Conservation (phyloP, 2,329 filamentous ascomycete species). For the Botrytis pseudocinerea region DNA sequence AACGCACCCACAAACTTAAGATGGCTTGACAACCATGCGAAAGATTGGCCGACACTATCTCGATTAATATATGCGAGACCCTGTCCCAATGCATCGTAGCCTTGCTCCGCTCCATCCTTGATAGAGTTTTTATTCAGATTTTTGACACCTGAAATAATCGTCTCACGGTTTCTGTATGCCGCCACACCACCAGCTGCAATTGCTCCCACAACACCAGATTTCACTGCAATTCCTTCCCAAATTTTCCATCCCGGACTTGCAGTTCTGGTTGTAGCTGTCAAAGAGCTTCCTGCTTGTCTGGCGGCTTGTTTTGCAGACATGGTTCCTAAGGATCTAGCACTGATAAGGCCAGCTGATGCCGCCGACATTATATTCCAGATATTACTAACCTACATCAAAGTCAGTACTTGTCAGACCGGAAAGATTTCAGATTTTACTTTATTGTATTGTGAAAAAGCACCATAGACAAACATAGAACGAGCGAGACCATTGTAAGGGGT, state of each 20-base stretch:
- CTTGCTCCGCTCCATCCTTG: constrained; percentile 47
- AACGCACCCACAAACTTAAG: constrained; percentile 83
- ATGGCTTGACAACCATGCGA: constrained; percentile 78
- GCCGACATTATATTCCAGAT: constrained; percentile 60
- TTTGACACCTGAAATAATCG: constrained; percentile 56
- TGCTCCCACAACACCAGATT: constrained; percentile 77
- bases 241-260: constrained; percentile 48
- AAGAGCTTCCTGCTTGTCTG: constrained; percentile 29
- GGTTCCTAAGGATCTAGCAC: constrained; percentile 36
- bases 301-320: constrained; percentile 32
- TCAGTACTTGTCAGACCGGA: neutral
- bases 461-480: constrained; percentile 60
- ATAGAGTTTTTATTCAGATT: constrained; percentile 40
- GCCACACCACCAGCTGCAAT: constrained; percentile 80
- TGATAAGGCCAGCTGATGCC: constrained; percentile 50
- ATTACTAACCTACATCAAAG: constrained; percentile 49
- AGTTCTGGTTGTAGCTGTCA: constrained; percentile 27
- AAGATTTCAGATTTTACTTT: constrained; percentile 45
- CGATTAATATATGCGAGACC: constrained; percentile 59
- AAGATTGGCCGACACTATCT: constrained; percentile 64
- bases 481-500: constrained; percentile 75
- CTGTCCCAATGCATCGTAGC: constrained; percentile 43
- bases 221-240: constrained; percentile 69
- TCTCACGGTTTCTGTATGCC: constrained; percentile 74
- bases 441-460: constrained; percentile 59